Conservation (phyloP, 2,329 filamentous ascomycete genomes). For the Cladophialophora psammophila region DNA sequence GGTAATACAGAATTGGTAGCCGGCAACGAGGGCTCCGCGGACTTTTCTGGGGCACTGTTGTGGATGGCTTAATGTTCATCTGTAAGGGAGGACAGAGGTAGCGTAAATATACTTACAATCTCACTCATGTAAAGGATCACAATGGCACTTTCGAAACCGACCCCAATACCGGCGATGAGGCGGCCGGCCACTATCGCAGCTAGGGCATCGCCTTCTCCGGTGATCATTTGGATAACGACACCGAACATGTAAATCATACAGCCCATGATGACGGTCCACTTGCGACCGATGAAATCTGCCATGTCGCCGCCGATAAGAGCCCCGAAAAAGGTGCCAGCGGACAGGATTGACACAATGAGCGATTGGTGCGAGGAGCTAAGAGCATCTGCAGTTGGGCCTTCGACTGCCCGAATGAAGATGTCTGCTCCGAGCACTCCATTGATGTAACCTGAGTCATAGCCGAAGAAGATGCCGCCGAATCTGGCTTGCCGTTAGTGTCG, state of each 20-base stretch:
- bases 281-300: constrained; percentile 76
- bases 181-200: constrained; percentile 74
- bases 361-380: constrained; percentile 62
- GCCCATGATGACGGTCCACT: constrained; percentile 72
- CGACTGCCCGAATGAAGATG: constrained; percentile 56
- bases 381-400: constrained; percentile 41
- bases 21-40: constrained; percentile 78
- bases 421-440: constrained; percentile 59
- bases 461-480: constrained; percentile 52
- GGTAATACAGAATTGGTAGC: constrained; percentile 85
- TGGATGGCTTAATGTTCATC: too few relatives aligned
- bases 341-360: constrained; percentile 78
- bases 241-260: constrained; percentile 75
- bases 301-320: constrained; percentile 79
- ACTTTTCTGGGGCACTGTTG: constrained; percentile 70
- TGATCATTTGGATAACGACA: constrained; percentile 70
- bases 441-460: constrained; percentile 66
- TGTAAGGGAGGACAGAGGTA: too few relatives aligned
- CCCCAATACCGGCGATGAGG: constrained; percentile 76
- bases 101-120: constrained; percentile 55
- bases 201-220: constrained; percentile 51
- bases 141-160: constrained; percentile 80
- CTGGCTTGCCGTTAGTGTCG: constrained; percentile 5
- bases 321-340: constrained; percentile 78
- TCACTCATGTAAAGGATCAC: constrained; percentile 89